A percentile compares a stretch with the other conserved stretches of the same genome.
Conservation (phyloP, 768 basidiomycete species). For the Kwoniella botswanensis region DNA sequence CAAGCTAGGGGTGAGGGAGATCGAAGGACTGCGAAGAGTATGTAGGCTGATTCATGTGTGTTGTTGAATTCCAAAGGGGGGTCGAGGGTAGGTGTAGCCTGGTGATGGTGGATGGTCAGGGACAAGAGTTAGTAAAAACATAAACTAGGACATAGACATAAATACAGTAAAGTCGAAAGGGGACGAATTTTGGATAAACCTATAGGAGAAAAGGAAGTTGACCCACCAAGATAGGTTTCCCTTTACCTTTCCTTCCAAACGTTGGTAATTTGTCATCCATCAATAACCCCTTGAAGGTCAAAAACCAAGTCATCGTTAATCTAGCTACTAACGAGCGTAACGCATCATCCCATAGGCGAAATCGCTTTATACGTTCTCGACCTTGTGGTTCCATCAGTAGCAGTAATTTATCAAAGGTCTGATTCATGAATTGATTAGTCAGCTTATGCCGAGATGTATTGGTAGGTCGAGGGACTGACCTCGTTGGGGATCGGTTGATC, state of each 20-base stretch:
- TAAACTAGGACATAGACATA: no score
- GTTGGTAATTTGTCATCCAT: constrained; percentile 13
- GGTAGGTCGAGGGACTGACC: constrained; percentile 6
- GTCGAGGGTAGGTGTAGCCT: constrained; percentile 22
- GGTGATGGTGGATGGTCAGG: neutral
- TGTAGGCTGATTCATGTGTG: constrained; percentile 43
- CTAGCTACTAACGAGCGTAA: constrained; percentile 38
- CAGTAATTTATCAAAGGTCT: constrained; percentile 32
- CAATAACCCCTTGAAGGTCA: constrained; percentile 18
- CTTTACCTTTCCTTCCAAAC: constrained; percentile 32
- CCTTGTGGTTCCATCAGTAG: constrained; percentile 20
- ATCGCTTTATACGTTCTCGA: constrained; percentile 29
- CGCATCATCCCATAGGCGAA: constrained; percentile 31
- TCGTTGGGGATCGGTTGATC: constrained; percentile 13
- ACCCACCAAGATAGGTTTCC: constrained; percentile 41
- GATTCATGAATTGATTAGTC: neutral
- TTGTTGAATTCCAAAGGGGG: constrained; percentile 43
- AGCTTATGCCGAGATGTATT: no score
- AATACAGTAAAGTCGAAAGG: no score
- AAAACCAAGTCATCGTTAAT: constrained; percentile 38
- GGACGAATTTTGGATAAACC: neutral
- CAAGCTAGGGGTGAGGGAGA: constrained; percentile 6
- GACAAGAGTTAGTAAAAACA: no score
- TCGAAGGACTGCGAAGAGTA: constrained; percentile 24
- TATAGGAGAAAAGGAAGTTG: no score